Evolutionary conservation across 805 yeast genomes (phyloP), one percentile per base, ranked within the genome.

Genomic region (Kodamaea sagamina): DNA sequence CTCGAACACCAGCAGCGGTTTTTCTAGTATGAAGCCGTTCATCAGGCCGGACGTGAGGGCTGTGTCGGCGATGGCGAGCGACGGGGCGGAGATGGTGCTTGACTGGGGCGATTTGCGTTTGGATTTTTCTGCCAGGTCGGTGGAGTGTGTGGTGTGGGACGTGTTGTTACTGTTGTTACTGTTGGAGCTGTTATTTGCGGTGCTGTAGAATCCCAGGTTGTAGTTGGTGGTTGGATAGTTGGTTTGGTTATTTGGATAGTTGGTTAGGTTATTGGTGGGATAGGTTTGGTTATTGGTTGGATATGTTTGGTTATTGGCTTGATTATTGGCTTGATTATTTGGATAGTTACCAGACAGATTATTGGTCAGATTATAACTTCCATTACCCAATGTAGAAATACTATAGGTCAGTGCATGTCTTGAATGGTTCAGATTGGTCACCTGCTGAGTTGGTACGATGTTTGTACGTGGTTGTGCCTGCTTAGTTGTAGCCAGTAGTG

Each of bases 1-100:
- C 48, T 81, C 88, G 48, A 71, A 67, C 8, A 74, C 79, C 51
- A 84, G 79, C 6, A 67, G 62, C 0, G 97, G 96, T 55, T 77
- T 83, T 41, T 86, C 90, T 38, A 86, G 61, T 9, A 39, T 41
- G 48, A 63, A 62, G 9, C 61, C 62, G n/a, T 45, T 52, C 27
- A 46, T 46, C 29, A 22, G 15, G 21, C 56, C 44, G 9, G 50
- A 34, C 4, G 51, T 47, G 15, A 52, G 28, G 2, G 53, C 43
- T 12, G 51, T 57, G 24, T 52, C 53, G 16, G 58, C 44, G 2
- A 57, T 44, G 7, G 34, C 12, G 3, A 54, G 19, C 5, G 66
- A 41, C 0, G 43, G 35, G 13, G 38, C 43, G 10, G 46, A 35
- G 26, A 58, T 51, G 36, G 63, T 49, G 12, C 48, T 39, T 9